Evolutionary conservation across 495 filamentous ascomycete genomes (phyloP), one percentile per base, ranked within the genome.

Genomic region (Xylaria castorea): DNA sequence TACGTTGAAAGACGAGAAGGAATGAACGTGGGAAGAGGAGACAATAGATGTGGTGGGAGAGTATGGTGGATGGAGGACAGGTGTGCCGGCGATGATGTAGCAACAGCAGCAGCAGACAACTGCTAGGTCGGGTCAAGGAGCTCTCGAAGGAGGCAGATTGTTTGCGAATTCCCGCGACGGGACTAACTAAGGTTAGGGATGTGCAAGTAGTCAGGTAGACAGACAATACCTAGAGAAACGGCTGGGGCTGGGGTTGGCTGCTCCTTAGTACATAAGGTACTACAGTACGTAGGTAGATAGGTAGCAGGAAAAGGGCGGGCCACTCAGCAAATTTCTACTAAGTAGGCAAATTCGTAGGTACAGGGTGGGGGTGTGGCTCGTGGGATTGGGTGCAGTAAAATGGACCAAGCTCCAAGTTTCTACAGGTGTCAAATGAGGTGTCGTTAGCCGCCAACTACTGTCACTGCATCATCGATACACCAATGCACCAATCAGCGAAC

Each of bases 151-250:
- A 70, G 48, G 68, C 32, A 63, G 68, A 71, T 63, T 62, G 68
- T 53, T 71, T 71, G 68, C 57, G 68, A 61, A 72, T 72, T 66
- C 46, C 70, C 36, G 70, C 70, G 61, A 71, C 69, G 34, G 67
- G 67, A 25, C 67, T 70, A 70, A 38, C 11, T 2, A 42, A 42
- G 38, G 32, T 25, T n/a, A 48, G 46, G 22, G 58, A 36, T 22
- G 32, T 61, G 38, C 32, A 68, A 55, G 60, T 38, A 63, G 25
- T 25, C 42, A 46, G 46, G 60, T 61, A 62, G 50, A 22, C 12
- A 61, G 50, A 42, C 30, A 61, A 20, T 64, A n/a, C n/a, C n/a
- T n/a, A 25, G 69, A 51, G 46, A 58, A 22, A 46, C 50, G 22
- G 44, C 46, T 53, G 51, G 50, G 53, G 53, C 40, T 69, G 50